A percentile compares a stretch with the other conserved stretches of the same genome.
Evolutionary conservation across 208 protist genomes (phyloP).

Genomic region (Crithidia expoeki): DNA sequence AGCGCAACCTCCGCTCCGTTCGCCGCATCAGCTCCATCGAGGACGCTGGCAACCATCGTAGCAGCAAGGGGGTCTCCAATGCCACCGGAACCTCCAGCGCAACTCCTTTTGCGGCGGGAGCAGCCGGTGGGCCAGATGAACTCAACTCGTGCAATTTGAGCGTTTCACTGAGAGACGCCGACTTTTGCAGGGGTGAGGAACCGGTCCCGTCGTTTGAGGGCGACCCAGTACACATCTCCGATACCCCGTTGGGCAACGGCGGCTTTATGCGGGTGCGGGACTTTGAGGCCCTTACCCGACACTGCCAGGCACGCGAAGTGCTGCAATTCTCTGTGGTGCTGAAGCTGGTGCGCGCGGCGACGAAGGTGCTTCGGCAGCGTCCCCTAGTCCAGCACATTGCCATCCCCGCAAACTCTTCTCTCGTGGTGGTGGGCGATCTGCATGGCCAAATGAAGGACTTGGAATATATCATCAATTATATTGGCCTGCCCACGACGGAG

Average conservation of each 20-base stretch:
- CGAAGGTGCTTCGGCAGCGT: conserved; percentile 42
- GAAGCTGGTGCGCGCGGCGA: conserved; percentile 56
- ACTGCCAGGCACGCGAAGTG: conserved; percentile 37
- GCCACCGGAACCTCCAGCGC: not conserved
- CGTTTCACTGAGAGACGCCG: not conserved
- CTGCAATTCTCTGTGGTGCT: conserved; percentile 47
- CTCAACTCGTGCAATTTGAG: not conserved
- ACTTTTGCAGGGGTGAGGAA: conserved; percentile 17
- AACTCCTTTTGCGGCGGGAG: not conserved
- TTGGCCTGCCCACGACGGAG: conserved; percentile 53
- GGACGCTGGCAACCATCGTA: not conserved
- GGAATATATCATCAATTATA: conserved; percentile 61
- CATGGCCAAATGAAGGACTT: conserved; percentile 92
- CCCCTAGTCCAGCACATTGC: conserved; percentile 60
- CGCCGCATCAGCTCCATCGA: conserved; percentile 15
- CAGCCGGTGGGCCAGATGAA: not conserved
- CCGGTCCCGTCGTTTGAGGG: conserved; percentile 20
- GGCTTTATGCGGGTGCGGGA: conserved; percentile 45
- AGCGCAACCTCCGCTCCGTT: conserved; percentile 18
- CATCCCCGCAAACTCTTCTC: conserved; percentile 52
- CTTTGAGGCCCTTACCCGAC: conserved; percentile 46
- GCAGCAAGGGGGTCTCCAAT: not conserved
- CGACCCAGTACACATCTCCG: conserved; percentile 19
- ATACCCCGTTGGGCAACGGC: conserved; percentile 25
- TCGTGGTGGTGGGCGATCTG: conserved; percentile 88